These are phyloP conservation scores for Lactifluus rugatus DNA, from an alignment of 768 basidiomycete species.

Conservation along the genomic window DNA sequence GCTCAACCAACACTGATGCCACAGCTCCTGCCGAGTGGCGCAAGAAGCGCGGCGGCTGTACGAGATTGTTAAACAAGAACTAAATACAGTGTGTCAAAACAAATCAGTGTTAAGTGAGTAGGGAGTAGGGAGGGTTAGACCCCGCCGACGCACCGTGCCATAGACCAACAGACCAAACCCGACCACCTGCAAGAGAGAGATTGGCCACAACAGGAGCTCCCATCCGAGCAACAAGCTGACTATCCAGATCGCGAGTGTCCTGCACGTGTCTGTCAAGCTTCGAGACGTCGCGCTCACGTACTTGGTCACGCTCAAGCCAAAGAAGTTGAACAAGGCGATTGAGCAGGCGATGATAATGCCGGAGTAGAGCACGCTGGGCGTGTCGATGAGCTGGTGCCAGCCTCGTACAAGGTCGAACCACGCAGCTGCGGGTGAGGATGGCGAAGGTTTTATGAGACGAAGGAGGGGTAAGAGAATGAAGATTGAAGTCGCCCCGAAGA, in stretches of 20 bases:
- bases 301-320: conserved; percentile 85
- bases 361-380: conserved; percentile 43
- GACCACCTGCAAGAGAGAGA: conserved; percentile 69
- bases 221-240: conserved; percentile 83
- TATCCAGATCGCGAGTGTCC: conserved; percentile 94
- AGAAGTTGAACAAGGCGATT: conserved; percentile 54
- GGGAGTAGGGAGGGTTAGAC: conserved; percentile 9
- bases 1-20: conserved; percentile 7
- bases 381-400: conserved; percentile 79
- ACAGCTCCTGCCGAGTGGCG: conserved; percentile 31
- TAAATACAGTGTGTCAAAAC: conserved; percentile 24
- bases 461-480: conserved; percentile 72
- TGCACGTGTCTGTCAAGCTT: conserved; percentile 86
- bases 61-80: conserved; percentile 87
- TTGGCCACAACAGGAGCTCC: conserved; percentile 78
- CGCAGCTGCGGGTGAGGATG: conserved; percentile 46
- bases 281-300: conserved; percentile 90
- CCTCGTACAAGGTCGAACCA: conserved; percentile 85
- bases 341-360: conserved; percentile 39
- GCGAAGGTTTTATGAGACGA: conserved; percentile 54
- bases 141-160: conserved; percentile 53
- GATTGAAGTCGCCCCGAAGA: conserved; percentile 81
- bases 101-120: neutral
- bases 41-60: conserved; percentile 57
- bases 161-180: conserved; percentile 89